A percentile compares a stretch with the other conserved stretches of the same genome.
Evolutionary conservation across 805 yeast species (phyloP).

Genomic region (Schwanniomyces polymorphus): DNA sequence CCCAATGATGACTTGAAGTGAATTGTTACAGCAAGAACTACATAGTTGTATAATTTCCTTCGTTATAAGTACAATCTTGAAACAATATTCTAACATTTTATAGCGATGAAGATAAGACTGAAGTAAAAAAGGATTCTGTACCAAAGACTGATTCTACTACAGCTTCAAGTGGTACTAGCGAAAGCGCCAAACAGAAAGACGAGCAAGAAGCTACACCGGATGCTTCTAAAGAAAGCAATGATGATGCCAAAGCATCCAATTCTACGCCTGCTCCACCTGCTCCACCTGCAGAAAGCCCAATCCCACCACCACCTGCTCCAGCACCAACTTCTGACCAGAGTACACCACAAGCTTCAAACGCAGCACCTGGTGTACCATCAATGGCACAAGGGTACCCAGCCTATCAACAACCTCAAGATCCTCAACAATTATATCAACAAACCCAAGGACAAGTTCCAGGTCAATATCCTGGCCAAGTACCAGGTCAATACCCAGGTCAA

Average conservation of each 20-base stretch:
- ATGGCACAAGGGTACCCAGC: conserved; percentile 3
- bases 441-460: neutral
- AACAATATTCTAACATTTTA: conserved; percentile 1
- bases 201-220: conserved; percentile 1
- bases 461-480: neutral
- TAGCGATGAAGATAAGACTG: conserved; percentile 6
- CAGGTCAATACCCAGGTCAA: neutral
- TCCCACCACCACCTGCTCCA: conserved; percentile 3
- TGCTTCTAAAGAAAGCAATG: neutral
- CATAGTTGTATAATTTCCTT: neutral
- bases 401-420: conserved; percentile 9
- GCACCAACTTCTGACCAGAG: conserved; percentile 3
- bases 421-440: conserved; percentile 6
- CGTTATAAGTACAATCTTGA: neutral
- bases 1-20: neutral
- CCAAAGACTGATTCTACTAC: neutral
- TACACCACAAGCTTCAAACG: neutral
- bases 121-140: neutral
- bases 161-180: neutral
- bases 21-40: neutral
- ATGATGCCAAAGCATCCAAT: conserved; percentile 5
- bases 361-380: neutral
- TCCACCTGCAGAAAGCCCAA: conserved; percentile 5
- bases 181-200: neutral
- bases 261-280: conserved; percentile 12